These are phyloP conservation scores for Rauvolfia tetraphylla DNA, from an alignment of 257 asterid genomes.

Conservation along the genomic window DNA sequence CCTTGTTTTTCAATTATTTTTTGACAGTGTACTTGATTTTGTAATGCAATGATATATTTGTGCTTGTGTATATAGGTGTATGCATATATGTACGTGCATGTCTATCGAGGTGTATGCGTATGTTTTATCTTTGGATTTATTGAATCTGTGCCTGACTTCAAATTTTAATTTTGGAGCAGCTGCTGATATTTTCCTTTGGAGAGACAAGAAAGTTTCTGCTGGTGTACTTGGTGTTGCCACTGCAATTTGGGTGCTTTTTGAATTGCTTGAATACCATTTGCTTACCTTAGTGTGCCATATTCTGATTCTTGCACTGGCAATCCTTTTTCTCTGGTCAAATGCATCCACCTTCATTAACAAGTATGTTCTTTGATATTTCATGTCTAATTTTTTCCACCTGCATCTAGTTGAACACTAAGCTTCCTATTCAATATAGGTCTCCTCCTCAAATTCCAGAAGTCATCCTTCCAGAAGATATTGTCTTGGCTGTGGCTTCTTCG, in stretches of 20 bases:
- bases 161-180: slow-evolving; percentile 41
- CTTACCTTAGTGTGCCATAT: slow-evolving; percentile 83
- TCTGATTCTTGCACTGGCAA: slow-evolving; percentile 61
- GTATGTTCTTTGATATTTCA: slow-evolving; percentile 32
- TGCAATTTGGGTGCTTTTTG: slow-evolving; percentile 84
- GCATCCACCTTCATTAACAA: slow-evolving; percentile 75
- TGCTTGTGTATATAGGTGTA: not conserved
- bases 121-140: not conserved
- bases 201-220: slow-evolving; percentile 75
- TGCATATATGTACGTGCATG: no score
- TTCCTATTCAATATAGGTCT: slow-evolving; percentile 44
- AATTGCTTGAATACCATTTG: slow-evolving; percentile 81
- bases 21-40: not conserved
- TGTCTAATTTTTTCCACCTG: not conserved
- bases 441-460: slow-evolving; percentile 79
- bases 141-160: not conserved
- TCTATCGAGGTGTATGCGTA: not conserved
- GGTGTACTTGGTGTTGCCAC: slow-evolving; percentile 80
- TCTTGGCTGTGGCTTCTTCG: slow-evolving; percentile 68
- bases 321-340: slow-evolving; percentile 80
- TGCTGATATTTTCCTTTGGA: slow-evolving; percentile 93
- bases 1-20: not conserved
- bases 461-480: slow-evolving; percentile 66
- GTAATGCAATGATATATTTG: not conserved
- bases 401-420: not conserved